A percentile compares a stretch with the other conserved stretches of the same genome.
Conservation (phyloP, 2,329 filamentous ascomycete species). For the Metarhizium brunneum region DNA sequence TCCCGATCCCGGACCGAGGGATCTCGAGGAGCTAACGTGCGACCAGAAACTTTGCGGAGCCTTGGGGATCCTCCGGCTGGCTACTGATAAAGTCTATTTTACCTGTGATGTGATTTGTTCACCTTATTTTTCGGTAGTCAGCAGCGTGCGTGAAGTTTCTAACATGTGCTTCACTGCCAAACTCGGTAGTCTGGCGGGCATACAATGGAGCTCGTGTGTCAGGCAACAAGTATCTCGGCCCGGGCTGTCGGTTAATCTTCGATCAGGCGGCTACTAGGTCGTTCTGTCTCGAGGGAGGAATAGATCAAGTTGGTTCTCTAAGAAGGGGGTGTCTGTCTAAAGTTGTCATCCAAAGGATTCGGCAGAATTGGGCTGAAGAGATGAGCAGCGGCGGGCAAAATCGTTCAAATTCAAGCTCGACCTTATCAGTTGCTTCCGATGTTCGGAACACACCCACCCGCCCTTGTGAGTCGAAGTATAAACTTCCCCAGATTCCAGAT, state of each 20-base stretch:
- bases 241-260: not conserved
- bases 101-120: not conserved
- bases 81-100: not conserved
- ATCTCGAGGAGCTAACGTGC: not conserved
- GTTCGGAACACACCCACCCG: not conserved
- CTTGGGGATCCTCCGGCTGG: not conserved
- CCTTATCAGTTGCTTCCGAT: not conserved
- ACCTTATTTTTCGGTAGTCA: not conserved
- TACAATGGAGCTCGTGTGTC: not conserved
- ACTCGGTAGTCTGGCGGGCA: not conserved
- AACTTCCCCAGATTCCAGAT: not conserved
- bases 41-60: not conserved
- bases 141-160: not conserved
- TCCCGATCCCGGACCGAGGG: not conserved
- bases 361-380: not conserved
- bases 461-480: not conserved
- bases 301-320: not conserved
- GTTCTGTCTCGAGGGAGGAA: not conserved
- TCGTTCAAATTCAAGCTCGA: not conserved
- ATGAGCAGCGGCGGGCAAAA: not conserved
- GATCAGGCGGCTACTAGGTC: not conserved
- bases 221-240: not conserved
- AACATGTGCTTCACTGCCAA: not conserved
- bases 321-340: not conserved
- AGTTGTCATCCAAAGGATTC: not conserved